These are phyloP conservation scores for Phoenix roebelenii DNA, from an alignment of 176 grass and related monocot species.

Conservation along the genomic window DNA sequence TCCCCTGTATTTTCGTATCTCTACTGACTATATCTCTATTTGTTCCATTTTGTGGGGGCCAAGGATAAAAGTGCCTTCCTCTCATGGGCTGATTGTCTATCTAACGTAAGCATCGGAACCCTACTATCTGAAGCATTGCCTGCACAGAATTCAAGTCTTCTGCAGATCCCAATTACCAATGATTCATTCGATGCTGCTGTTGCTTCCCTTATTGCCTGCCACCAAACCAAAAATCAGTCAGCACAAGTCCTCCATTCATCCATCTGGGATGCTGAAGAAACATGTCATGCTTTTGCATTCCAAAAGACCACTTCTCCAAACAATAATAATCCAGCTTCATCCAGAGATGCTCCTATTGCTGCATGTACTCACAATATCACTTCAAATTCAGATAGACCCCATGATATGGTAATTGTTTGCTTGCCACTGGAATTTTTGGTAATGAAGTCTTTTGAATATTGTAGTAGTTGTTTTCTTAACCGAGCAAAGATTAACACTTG, in stretches of 20 bases:
- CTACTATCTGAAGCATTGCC: constrained; percentile 45
- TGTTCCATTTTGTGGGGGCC: constrained; percentile 33
- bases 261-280: constrained; percentile 88
- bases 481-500: neutral
- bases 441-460: too few species aligned
- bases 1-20: neutral
- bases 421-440: neutral
- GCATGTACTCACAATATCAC: constrained; percentile 9
- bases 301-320: constrained; percentile 31
- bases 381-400: constrained; percentile 27
- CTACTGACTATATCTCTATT: constrained; percentile 18
- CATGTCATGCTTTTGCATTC: constrained; percentile 72
- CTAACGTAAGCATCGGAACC: constrained; percentile 86
- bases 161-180: constrained; percentile 45
- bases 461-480: neutral
- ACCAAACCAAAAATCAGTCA: constrained; percentile 39
- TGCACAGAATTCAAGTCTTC: constrained; percentile 37
- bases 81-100: constrained; percentile 76
- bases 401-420: constrained; percentile 21
- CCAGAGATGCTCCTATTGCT: constrained; percentile 13
- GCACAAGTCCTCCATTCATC: constrained; percentile 29
- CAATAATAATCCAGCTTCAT: constrained; percentile 16
- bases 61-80: constrained; percentile 35
- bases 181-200: constrained; percentile 98
- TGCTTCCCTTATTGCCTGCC: constrained; percentile 48